These are phyloP conservation scores for Pueraria montana DNA, from an alignment of 306 rosid genomes.

Conservation along the genomic window DNA sequence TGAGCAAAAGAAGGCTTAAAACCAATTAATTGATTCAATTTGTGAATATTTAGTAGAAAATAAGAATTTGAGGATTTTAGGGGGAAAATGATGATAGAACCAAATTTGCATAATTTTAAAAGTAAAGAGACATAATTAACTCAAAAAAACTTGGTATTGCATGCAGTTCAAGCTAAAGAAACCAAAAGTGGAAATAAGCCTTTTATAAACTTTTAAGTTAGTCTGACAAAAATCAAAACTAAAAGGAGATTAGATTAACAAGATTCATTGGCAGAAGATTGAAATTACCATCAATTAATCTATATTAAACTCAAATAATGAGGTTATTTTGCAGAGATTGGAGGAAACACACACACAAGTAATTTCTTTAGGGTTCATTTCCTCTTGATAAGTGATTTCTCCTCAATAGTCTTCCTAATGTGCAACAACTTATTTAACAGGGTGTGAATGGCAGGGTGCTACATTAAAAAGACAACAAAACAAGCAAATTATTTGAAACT, in stretches of 20 bases:
- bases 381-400: too few relatives aligned
- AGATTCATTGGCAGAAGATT: conserved; percentile 3
- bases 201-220: conserved; percentile 18
- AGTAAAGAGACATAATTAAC: too few relatives aligned
- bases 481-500: too few relatives aligned
- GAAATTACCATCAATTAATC: conserved; percentile 7
- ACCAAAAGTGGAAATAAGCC: not conserved
- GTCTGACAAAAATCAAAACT: not conserved
- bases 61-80: too few relatives aligned
- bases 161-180: not conserved
- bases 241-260: conserved; percentile 1
- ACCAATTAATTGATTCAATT: too few relatives aligned
- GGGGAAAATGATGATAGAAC: too few relatives aligned
- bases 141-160: too few relatives aligned
- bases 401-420: not conserved
- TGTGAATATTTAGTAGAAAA: too few relatives aligned
- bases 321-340: not conserved
- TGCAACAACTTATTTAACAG: not conserved
- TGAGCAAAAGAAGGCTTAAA: too few relatives aligned
- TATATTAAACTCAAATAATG: not conserved
- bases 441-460: not conserved
- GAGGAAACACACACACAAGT: too few relatives aligned
- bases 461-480: not conserved
- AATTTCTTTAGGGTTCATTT: too few relatives aligned
- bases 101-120: too few relatives aligned